Base-by-base conservation (phyloP, 352 stramenopile species). In the Phytopythium boreale region DNA sequence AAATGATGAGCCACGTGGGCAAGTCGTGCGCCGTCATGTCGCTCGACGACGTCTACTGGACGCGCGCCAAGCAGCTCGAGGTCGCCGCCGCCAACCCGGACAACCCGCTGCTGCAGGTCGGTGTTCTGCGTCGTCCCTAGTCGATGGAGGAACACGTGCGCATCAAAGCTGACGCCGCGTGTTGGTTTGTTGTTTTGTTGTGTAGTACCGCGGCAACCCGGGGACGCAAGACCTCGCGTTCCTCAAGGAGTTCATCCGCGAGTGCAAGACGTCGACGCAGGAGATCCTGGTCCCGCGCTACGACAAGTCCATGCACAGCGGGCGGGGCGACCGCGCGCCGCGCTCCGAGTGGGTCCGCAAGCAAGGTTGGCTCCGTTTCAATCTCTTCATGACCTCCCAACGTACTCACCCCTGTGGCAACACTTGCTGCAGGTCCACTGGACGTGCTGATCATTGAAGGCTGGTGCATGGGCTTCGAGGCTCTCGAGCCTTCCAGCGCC, bases 401-500 rank as follows among this genome's bases (percentile, higher is more conserved):
- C 20, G 39, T 3, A 37, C n/a, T 43, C 19, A 29, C 5, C 15
- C 31, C 26, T 12, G 9, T 39, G 34, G 34, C 7, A 39, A 39
- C 10, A 14, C 12, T 55, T 19, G 46, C 12, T 67, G 20, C 51
- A 93, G 88, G 80, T 15, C 84, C 84, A 17, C 64, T 94, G 47
- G 88, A 96, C 43, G 81, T 96, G 31, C 59, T 96, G 41, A 56
- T 96, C 22, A 77, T 96, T 36, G 88, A 96, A 67, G 88, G 88
- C 26, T 96, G 88, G 88, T 95, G 82, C 64, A 81, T 94, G 66
- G 86, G 86, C 20, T 95, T 96, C 62, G 74, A 88, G 66, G 75
- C 88, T 2, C 63, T 87, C 2, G 61, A 80, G 7, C 70, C 74
- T 20, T 59, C 59, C 17, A 73, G 64, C 29, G 24, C 66, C 12